Evolutionary conservation across 2,329 filamentous ascomycete genomes (phyloP), one percentile per base, ranked within the genome.

Genomic region (Botrytis byssoidea): DNA sequence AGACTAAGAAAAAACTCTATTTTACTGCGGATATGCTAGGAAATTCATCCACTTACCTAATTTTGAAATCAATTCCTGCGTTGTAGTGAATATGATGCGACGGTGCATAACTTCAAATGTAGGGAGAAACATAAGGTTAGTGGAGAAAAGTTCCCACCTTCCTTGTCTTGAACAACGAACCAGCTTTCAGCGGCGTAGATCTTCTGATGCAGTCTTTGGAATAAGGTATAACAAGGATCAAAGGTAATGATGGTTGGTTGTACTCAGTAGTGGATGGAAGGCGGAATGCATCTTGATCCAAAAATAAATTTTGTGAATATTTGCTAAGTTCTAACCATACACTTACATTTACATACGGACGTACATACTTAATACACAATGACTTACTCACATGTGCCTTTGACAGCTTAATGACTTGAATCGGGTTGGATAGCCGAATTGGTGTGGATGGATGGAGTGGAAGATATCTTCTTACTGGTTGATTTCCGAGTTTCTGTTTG

Each of bases 201-300:
- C 71, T 69, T 73, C 71, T 73, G 71, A 73, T 73, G 71, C 32
- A 32, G 55, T 60, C 48, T 69, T 32, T 61, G 40, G n/a, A 60
- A 60, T 68, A 69, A 69, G 63, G 70, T 72, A 48, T 67, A n/a
- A n/a, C 70, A 71, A 71, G 70, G 70, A 65, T 71, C 9, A 51
- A 16, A 37, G 32, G 29, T 71, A 6, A 14, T 51, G 60, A 40
- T 59, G 32, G n/a, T 57, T 57, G 51, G 51, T 18, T 55, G 37
- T 46, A 60, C 22, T 46, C 37, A 25, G 64, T 51, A 66, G 32
- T 46, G 29, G 40, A 32, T 20, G 37, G 51, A 25, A 48, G 57
- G 22, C 16, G 48, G 20, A 60, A 73, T 73, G 71, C 71, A 69
- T 42, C n/a, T 61, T 63, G 51, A 51, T 73, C 64, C 57, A 69